Conservation (phyloP, 225 moss, liverwort and hornwort genomes). For the Lunularia cruciata region DNA sequence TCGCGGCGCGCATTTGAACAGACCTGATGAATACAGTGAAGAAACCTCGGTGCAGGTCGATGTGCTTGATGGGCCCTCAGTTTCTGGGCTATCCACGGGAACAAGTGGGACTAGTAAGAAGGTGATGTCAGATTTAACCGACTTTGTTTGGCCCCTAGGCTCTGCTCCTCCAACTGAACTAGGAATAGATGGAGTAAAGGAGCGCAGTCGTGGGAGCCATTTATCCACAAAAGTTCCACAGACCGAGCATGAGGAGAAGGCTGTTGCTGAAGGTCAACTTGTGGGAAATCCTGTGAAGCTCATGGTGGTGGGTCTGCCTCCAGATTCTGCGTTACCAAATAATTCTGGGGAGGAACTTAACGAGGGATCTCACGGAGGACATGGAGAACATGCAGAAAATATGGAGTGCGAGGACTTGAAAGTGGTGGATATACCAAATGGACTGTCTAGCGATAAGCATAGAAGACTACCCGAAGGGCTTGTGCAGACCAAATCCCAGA, state of each 20-base stretch:
- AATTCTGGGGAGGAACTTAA: conserved; percentile 5
- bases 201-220: neutral
- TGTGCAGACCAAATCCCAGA: neutral
- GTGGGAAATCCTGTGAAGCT: neutral
- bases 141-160: neutral
- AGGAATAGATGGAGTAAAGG: neutral
- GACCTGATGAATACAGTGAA: conserved; percentile 8
- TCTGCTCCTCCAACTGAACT: neutral
- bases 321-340: neutral
- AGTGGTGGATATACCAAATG: neutral
- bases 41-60: neutral
- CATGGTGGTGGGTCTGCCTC: conserved; percentile 7
- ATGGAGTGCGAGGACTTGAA: neutral
- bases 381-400: neutral
- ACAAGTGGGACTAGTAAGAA: conserved; percentile 10
- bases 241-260: conserved; percentile 11
- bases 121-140: conserved; percentile 17
- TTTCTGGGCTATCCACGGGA: neutral
- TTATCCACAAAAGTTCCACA: neutral
- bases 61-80: conserved; percentile 2
- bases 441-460: neutral
- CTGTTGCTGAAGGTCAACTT: neutral
- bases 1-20: conserved; percentile 33
- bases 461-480: neutral
- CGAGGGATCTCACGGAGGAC: neutral